Evolutionary conservation across 441 rosid genomes (phyloP).

Genomic region (Viola pubescens): DNA sequence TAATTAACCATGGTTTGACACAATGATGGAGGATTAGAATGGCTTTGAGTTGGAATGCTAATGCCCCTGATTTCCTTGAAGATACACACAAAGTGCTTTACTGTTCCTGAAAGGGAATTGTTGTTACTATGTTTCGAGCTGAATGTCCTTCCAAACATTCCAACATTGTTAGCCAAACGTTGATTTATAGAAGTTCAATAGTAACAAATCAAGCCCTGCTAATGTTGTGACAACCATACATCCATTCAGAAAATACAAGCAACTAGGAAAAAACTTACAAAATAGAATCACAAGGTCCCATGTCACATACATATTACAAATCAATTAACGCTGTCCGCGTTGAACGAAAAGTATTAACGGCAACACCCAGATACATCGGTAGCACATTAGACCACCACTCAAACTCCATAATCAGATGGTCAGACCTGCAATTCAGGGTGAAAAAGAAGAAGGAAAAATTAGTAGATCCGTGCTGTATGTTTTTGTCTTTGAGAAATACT

Average conservation of each 20-base stretch:
- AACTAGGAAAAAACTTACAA: conserved; percentile 7
- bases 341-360: conserved; percentile 2
- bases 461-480: not conserved
- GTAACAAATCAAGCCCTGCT: conserved; percentile 7
- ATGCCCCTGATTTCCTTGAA: no score
- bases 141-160: no score
- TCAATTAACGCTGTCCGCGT: conserved; percentile 15
- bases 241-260: conserved; percentile 17
- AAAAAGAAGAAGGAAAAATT: not conserved
- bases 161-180: no score
- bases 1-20: no score
- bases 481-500: not conserved
- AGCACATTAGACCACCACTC: conserved; percentile 15
- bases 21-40: no score
- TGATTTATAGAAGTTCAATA: not conserved
- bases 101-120: no score
- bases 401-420: conserved; percentile 13
- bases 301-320: conserved; percentile 17
- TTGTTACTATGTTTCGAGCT: no score
- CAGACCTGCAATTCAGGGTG: conserved; percentile 23
- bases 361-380: conserved; percentile 14
- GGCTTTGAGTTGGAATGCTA: no score
- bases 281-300: conserved; percentile 20
- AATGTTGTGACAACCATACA: conserved; percentile 15
- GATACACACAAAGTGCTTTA: no score